Evolutionary conservation across 305 asterid genomes (phyloP), one percentile per base, ranked within the genome.

Genomic region (Fraxinus velutina): DNA sequence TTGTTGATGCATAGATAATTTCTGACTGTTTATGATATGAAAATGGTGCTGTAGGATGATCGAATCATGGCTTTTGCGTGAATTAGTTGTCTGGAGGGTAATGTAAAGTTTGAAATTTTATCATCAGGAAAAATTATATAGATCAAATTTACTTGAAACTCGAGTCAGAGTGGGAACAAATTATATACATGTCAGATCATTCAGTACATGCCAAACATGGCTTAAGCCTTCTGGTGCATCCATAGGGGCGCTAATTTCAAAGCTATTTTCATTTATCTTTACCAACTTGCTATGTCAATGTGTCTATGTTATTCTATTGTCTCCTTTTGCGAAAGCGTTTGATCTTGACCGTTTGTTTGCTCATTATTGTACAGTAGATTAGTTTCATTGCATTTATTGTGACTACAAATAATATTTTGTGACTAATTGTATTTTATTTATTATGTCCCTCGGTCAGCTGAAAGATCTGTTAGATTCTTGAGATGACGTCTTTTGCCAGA

Each of bases 401-500:
- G 68, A 8, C 10, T 57, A 57, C 29, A 57, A 57, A 21, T 19
- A 12, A 3, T 70, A 30, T 29, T 30, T 32, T 70, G 75, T 70
- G 30, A 32, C 75, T 70, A 30, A 70, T 70, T 30, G 4, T 13
- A 70, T 44, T 15, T 32, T 0, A 44, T 62, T 5, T 27, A 29
- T 82, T 12, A 68, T 76, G 30, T 76, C 4, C 34, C 2, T 72
- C 5, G 5, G 76, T 70, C 85, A 87, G 90, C 78, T 82, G 39
- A 70, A 70, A 70, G 64, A 73, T 76, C 21, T 29, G 13, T 77
- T 71, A 68, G 88, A 66, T 44, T 77, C 60, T 75, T 13, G 4
- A 83, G 42, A 95, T 94, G 98, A 91, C 99, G 55, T 93, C 89
- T 75, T 96, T 94, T 87, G 95, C 95, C 19, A 92, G 94, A 85